Conservation (phyloP, 176 grass and related monocot genomes). For the Rhipidocladum racemiflorum region DNA sequence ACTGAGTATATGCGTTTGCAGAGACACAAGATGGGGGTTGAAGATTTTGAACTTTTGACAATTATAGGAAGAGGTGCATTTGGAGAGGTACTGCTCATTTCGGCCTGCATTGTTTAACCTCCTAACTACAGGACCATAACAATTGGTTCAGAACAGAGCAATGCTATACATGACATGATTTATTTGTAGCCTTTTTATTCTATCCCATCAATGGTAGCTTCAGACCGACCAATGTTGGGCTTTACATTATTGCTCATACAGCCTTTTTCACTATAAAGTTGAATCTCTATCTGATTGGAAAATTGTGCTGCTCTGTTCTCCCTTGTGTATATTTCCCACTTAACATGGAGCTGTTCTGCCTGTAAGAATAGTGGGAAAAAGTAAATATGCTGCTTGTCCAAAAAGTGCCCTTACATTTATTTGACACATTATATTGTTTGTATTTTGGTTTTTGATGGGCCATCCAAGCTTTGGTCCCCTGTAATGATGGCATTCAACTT, state of each 20-base stretch:
- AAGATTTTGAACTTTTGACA: conserved; percentile 99
- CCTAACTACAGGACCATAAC: conserved; percentile 17
- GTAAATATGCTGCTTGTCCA: neutral
- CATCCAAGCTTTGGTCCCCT: neutral
- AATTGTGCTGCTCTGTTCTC: conserved; percentile 4
- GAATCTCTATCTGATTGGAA: conserved; percentile 18
- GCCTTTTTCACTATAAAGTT: neutral
- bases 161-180: neutral
- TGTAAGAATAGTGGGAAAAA: neutral
- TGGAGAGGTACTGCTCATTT: conserved; percentile 61
- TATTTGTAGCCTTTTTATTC: conserved; percentile 4
- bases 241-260: conserved; percentile 19
- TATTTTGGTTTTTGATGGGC: conserved; percentile 1
- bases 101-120: neutral
- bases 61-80: conserved; percentile 99
- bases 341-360: neutral
- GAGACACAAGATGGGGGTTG: conserved; percentile 96
- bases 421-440: neutral
- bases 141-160: neutral
- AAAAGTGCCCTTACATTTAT: neutral
- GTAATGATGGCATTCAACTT: neutral
- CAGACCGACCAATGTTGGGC: neutral
- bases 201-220: neutral
- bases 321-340: conserved; percentile 4
- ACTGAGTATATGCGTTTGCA: conserved; percentile 97